These are phyloP conservation scores for Calonectria fujianensis DNA, from an alignment of 2,329 filamentous ascomycete species.

Conservation along the genomic window DNA sequence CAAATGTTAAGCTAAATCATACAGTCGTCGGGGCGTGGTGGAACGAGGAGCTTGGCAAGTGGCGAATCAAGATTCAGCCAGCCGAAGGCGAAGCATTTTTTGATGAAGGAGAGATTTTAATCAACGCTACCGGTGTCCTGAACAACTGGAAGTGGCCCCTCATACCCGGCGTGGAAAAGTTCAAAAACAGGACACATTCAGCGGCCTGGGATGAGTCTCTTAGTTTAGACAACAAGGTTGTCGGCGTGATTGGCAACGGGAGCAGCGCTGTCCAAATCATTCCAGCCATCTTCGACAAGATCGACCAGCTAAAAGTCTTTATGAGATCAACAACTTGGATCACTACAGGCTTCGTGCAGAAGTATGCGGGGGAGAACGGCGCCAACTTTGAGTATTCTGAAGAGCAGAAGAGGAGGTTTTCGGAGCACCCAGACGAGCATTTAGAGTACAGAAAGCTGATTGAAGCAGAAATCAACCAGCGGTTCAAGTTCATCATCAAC, in stretches of 20 bases:
- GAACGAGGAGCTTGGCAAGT: conserved; percentile 14
- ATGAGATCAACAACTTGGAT: conserved; percentile 19
- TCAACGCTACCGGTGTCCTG: conserved; percentile 45
- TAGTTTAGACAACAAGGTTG: neutral
- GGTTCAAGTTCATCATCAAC: conserved; percentile 9
- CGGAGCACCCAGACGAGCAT: neutral
- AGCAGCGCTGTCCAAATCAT: conserved; percentile 15
- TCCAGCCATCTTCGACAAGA: conserved; percentile 11
- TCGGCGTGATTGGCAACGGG: conserved; percentile 7
- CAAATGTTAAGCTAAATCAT: conserved; percentile 11
- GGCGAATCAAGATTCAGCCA: conserved; percentile 17
- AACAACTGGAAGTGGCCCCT: conserved; percentile 64
- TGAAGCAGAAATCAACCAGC: neutral
- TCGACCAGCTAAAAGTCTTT: neutral
- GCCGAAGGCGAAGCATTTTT: conserved; percentile 22
- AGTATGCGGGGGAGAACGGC: conserved; percentile 7
- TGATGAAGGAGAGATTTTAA: conserved; percentile 47
- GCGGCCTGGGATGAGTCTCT: conserved; percentile 50
- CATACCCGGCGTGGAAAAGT: conserved; percentile 69
- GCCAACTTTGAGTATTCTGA: conserved; percentile 8
- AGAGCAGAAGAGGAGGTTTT: conserved; percentile 7
- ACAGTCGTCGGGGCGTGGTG: conserved; percentile 15
- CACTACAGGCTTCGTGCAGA: conserved; percentile 10
- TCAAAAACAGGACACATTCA: conserved; percentile 71
- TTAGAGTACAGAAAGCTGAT: conserved; percentile 11